A percentile compares a stretch with the other conserved stretches of the same genome.
phyloP scores from a whole-genome alignment of 164 flowering plant genomes.

The Brasenia schreberi region DNA sequence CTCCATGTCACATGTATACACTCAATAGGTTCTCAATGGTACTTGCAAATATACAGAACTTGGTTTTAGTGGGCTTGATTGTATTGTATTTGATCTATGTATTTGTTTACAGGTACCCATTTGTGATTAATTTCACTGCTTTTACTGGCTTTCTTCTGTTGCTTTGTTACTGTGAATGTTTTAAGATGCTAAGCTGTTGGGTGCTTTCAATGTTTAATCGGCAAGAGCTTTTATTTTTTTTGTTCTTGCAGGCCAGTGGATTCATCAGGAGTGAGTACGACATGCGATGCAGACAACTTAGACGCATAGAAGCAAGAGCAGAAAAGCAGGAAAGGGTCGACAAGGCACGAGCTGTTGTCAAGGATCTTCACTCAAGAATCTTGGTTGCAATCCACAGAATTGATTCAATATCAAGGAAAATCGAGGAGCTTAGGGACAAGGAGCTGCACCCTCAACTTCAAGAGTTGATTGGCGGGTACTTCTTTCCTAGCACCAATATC shows the following conservation, averaged over 20 bases:
- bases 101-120: too few relatives aligned
- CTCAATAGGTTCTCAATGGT: too few relatives aligned
- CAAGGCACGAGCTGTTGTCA: constrained; percentile 10
- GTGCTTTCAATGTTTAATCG: too few relatives aligned
- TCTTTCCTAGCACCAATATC: background rate
- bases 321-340: constrained; percentile 3
- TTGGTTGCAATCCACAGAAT: constrained; percentile 10
- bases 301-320: constrained; percentile 6
- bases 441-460: constrained; percentile 21
- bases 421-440: constrained; percentile 18
- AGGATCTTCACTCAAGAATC: constrained; percentile 10
- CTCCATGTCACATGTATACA: too few relatives aligned
- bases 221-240: too few relatives aligned
- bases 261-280: constrained; percentile 8
- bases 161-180: too few relatives aligned
- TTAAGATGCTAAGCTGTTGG: too few relatives aligned
- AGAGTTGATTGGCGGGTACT: constrained; percentile 16
- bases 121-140: too few relatives aligned
- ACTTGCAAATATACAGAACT: too few relatives aligned
- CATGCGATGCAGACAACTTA: constrained; percentile 9
- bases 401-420: constrained; percentile 16
- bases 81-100: too few relatives aligned
- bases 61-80: too few relatives aligned
- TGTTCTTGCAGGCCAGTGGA: constrained; percentile 9
- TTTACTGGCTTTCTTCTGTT: too few relatives aligned